Evolutionary conservation across 352 stramenopile genomes (phyloP).

Genomic region (Stephanocyclus meneghinianus): DNA sequence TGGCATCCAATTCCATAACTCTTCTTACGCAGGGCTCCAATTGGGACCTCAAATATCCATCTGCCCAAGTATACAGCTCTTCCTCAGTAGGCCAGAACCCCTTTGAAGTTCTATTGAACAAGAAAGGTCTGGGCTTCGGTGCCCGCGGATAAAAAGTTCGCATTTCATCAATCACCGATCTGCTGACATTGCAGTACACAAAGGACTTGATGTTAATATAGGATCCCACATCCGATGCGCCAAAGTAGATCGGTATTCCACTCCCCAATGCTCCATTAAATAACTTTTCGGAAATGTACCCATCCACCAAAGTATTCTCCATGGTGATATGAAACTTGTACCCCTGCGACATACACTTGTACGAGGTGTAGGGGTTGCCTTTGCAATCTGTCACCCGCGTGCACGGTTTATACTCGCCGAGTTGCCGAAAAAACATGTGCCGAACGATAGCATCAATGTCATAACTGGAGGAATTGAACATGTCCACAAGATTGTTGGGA

Average conservation of each 20-base stretch:
- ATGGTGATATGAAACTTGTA: constrained; percentile 32
- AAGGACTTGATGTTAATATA: constrained; percentile 25
- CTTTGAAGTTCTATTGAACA: neutral
- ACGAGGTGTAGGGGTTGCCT: constrained; percentile 10
- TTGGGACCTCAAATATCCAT: constrained; percentile 11
- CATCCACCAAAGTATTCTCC: constrained; percentile 21
- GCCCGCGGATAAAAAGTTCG: constrained; percentile 22
- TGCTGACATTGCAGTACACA: constrained; percentile 23
- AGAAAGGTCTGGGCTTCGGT: neutral
- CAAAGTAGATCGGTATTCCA: constrained; percentile 29
- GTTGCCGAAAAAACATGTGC: constrained; percentile 28
- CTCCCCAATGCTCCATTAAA: constrained; percentile 21
- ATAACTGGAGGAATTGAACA: constrained; percentile 29
- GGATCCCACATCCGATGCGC: constrained; percentile 18
- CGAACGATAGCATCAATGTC: constrained; percentile 30
- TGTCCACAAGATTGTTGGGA: constrained; percentile 5
- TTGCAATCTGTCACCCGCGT: constrained; percentile 4
- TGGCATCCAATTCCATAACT: constrained; percentile 17
- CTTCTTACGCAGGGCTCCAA: constrained; percentile 10
- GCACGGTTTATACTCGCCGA: constrained; percentile 29
- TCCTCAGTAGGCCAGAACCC: constrained; percentile 16
- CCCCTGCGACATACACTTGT: constrained; percentile 11
- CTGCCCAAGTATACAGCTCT: constrained; percentile 13
- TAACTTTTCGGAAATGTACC: constrained; percentile 29
- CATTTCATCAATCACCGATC: constrained; percentile 26